These are phyloP conservation scores for Clitocybe nebularis DNA, from an alignment of 1,284 basidiomycete genomes.

Conservation along the genomic window DNA sequence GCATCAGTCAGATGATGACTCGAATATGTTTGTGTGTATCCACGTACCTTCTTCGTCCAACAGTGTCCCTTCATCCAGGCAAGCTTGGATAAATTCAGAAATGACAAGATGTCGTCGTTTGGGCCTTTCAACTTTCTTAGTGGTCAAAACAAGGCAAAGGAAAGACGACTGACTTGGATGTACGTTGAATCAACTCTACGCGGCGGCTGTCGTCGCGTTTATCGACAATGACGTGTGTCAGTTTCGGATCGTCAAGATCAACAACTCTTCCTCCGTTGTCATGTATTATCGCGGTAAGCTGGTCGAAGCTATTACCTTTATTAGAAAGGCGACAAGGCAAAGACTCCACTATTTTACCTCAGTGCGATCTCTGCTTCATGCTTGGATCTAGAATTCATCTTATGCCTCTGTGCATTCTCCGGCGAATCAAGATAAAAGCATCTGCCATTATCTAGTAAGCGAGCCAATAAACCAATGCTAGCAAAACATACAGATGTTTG, in stretches of 20 bases:
- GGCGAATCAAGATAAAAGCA: constrained; percentile 87
- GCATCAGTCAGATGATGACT: neutral
- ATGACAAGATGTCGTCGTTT: constrained; percentile 77
- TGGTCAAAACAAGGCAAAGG: constrained; percentile 7
- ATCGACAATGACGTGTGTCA: constrained; percentile 85
- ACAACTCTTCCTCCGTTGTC: constrained; percentile 71
- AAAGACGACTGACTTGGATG: constrained; percentile 51
- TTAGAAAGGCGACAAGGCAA: constrained; percentile 2
- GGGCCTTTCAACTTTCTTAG: constrained; percentile 45
- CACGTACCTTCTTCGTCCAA: constrained; percentile 76
- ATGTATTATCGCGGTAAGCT: constrained; percentile 49
- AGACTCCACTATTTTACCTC: constrained; percentile 37
- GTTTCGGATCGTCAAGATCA: constrained; percentile 64
- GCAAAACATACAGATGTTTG: constrained; percentile 67
- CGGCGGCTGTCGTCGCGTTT: constrained; percentile 72
- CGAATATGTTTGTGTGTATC: no score
- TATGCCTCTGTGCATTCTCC: constrained; percentile 63
- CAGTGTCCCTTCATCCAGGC: constrained; percentile 75
- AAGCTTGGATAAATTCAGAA: constrained; percentile 72
- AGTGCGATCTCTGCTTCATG: constrained; percentile 46
- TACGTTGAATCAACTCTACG: constrained; percentile 62
- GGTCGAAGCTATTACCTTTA: constrained; percentile 45
- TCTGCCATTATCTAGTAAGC: constrained; percentile 35
- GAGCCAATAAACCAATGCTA: constrained; percentile 7
- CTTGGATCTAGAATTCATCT: constrained; percentile 55